Evolutionary conservation across 345 rosid genomes (phyloP).

Genomic region (Acer negundo): DNA sequence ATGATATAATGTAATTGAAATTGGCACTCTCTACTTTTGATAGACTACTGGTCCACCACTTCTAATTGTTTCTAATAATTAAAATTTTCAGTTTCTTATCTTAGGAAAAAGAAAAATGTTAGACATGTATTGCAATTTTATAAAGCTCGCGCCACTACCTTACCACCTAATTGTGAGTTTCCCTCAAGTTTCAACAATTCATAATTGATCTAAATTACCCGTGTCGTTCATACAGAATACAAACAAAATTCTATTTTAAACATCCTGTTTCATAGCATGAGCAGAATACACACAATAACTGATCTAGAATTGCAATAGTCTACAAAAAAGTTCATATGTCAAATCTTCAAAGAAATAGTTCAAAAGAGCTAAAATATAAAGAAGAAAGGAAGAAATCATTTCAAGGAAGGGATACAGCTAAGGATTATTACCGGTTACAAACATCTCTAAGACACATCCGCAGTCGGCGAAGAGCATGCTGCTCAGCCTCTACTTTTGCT

Average conservation of each 20-base stretch:
- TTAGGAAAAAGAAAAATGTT: background rate
- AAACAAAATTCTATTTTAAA: background rate
- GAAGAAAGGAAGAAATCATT: background rate
- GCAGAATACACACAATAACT: background rate
- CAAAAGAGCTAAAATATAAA: background rate
- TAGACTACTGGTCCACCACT: background rate
- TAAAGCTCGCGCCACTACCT: background rate
- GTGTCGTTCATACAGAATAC: background rate
- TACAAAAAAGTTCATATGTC: background rate
- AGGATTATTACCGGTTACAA: conserved; percentile 79
- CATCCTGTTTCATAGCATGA: background rate
- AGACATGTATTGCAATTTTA: background rate
- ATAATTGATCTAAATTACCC: background rate
- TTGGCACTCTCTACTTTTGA: background rate
- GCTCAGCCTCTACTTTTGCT: conserved; percentile 97
- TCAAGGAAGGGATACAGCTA: background rate
- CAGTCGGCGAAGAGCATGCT: conserved; percentile 94
- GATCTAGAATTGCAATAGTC: background rate
- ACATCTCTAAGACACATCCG: conserved; percentile 99
- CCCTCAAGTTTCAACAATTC: background rate
- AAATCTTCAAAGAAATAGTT: background rate
- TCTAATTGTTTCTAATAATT: background rate
- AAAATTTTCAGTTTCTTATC: too few relatives aligned
- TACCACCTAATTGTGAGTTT: background rate
- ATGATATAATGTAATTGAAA: too few relatives aligned